These are phyloP conservation scores for Solanum virginianum DNA, from an alignment of 257 asterid species.

Conservation along the genomic window DNA sequence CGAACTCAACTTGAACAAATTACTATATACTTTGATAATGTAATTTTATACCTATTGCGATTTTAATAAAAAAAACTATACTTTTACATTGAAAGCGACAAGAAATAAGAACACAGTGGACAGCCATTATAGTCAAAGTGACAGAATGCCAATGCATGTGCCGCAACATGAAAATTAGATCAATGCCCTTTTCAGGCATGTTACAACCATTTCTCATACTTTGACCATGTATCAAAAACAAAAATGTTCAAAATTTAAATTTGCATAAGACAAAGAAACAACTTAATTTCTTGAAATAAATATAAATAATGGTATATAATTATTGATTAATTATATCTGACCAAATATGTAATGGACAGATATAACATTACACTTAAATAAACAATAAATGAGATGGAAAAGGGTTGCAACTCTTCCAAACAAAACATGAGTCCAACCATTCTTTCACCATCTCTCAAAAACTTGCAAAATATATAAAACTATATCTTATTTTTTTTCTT, in stretches of 20 bases:
- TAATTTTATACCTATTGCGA: too few relatives aligned
- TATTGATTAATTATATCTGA: not conserved
- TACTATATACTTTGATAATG: too few relatives aligned
- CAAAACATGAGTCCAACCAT: constrained; percentile 33
- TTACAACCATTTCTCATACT: constrained; percentile 8
- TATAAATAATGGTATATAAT: not conserved
- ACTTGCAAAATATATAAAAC: not conserved
- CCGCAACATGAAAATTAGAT: not conserved
- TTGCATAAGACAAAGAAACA: not conserved
- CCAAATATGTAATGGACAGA: not conserved
- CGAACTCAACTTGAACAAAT: too few relatives aligned
- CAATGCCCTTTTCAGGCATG: not conserved
- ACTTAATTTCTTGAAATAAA: not conserved
- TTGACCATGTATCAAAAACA: constrained; percentile 12
- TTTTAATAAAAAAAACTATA: too few relatives aligned
- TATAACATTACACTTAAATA: not conserved
- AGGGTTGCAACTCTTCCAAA: constrained; percentile 14
- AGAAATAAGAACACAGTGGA: not conserved
- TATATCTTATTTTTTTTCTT: not conserved
- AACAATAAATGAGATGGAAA: not conserved
- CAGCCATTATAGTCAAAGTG: not conserved
- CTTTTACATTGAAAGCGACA: not conserved
- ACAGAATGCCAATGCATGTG: constrained; percentile 2
- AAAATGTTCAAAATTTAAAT: not conserved
- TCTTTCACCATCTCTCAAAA: not conserved